phyloP scores from a whole-genome alignment of 1,284 basidiomycete genomes.

The Jaminaea rosea region DNA sequence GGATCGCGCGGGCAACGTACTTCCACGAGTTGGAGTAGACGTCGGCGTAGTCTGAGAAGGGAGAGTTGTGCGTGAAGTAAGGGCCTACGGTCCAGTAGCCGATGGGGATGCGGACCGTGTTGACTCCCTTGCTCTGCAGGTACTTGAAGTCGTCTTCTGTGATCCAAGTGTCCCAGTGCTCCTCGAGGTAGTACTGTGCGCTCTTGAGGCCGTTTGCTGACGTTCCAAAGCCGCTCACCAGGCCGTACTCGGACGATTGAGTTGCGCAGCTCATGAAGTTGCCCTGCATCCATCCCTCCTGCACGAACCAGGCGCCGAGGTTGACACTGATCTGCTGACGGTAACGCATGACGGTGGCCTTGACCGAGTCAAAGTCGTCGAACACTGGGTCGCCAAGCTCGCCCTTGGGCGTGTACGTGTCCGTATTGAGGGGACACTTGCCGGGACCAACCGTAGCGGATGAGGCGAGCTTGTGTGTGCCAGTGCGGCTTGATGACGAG shows the following conservation, averaged over 20 bases:
- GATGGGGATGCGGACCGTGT: conserved; percentile 47
- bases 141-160: conserved; percentile 51
- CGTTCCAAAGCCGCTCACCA: conserved; percentile 53
- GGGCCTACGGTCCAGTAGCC: conserved; percentile 49
- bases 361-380: conserved; percentile 32
- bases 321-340: conserved; percentile 74
- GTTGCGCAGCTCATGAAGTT: conserved; percentile 61
- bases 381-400: conserved; percentile 26
- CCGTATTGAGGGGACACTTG: conserved; percentile 28
- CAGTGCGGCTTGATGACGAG: conserved; percentile 2
- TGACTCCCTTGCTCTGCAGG: conserved; percentile 42
- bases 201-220: conserved; percentile 50
- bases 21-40: conserved; percentile 62
- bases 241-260: conserved; percentile 53
- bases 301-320: conserved; percentile 55
- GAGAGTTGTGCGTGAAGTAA: conserved; percentile 52
- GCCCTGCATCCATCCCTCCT: conserved; percentile 56
- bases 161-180: conserved; percentile 69
- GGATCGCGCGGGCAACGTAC: conserved; percentile 57
- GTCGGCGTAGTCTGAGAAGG: conserved; percentile 55
- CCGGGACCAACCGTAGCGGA: conserved; percentile 30
- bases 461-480: conserved; percentile 10
- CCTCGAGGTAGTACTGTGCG: conserved; percentile 56
- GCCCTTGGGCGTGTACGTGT: conserved; percentile 30
- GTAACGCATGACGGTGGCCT: conserved; percentile 54